Evolutionary conservation across 768 basidiomycete genomes (phyloP).

Genomic region (Mycena alexandri): DNA sequence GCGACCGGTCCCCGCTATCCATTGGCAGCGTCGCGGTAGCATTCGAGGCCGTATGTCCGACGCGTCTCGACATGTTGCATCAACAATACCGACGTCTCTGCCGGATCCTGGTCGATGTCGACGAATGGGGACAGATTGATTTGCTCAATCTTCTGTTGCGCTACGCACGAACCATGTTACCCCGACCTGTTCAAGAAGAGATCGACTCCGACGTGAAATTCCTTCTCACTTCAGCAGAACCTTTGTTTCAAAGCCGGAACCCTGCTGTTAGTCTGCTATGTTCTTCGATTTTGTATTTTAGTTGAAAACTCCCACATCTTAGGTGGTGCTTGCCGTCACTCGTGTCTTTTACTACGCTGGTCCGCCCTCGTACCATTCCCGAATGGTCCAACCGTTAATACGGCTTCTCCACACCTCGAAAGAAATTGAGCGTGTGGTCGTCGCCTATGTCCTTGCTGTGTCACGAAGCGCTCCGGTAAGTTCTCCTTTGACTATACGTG

Average conservation of each 20-base stretch:
- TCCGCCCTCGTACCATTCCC: constrained; percentile 64
- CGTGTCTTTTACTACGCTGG: constrained; percentile 82
- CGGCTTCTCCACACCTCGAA: constrained; percentile 75
- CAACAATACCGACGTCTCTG: constrained; percentile 89
- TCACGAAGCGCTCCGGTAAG: constrained; percentile 76
- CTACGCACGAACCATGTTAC: constrained; percentile 89
- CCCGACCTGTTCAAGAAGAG: constrained; percentile 70
- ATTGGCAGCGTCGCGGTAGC: constrained; percentile 89
- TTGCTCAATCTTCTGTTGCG: constrained; percentile 81
- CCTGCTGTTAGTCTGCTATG: constrained; percentile 74
- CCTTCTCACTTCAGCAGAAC: constrained; percentile 77
- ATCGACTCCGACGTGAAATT: constrained; percentile 85
- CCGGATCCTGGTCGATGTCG: constrained; percentile 86
- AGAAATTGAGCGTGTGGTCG: constrained; percentile 82
- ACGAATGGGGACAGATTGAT: constrained; percentile 96
- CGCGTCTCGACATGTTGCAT: constrained; percentile 89
- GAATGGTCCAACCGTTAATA: constrained; percentile 79
- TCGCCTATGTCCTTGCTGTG: constrained; percentile 79
- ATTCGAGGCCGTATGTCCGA: constrained; percentile 89
- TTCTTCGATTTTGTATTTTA: neutral
- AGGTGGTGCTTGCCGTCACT: constrained; percentile 87
- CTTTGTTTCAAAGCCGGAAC: constrained; percentile 88
- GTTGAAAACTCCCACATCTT: constrained; percentile 13
- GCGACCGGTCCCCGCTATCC: constrained; percentile 87
- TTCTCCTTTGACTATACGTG: constrained; percentile 19